A percentile compares a stretch with the other conserved stretches of the same genome.
Conservation (phyloP, 1,284 basidiomycete species). For the Boletus hoseneyae region DNA sequence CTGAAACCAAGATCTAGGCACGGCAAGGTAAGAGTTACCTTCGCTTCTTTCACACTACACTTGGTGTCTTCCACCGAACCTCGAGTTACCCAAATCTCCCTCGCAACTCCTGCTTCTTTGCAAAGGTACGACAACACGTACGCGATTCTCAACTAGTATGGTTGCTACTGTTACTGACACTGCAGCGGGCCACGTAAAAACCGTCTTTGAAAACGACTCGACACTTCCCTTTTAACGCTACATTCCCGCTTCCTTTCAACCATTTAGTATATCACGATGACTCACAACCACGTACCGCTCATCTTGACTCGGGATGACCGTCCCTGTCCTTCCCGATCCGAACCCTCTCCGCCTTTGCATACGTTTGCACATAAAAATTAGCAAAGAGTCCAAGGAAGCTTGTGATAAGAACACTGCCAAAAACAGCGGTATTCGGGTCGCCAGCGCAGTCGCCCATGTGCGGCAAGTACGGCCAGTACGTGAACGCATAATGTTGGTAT, state of each 20-base stretch:
- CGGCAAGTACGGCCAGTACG: constrained; percentile 65
- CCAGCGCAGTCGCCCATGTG: constrained; percentile 82
- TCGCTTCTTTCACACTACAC: background rate
- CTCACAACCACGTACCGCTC: constrained; percentile 3
- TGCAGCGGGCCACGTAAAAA: background rate
- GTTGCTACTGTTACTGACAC: too few species aligned
- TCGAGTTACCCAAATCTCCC: background rate
- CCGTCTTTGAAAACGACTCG: background rate
- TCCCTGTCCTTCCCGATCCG: constrained; percentile 2
- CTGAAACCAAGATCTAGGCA: too few species aligned
- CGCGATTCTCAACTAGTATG: background rate
- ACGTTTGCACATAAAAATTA: constrained; percentile 82
- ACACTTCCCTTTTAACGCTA: background rate
- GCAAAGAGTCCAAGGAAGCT: constrained; percentile 90
- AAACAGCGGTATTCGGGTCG: constrained; percentile 78
- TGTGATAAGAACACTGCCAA: constrained; percentile 81
- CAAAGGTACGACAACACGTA: background rate
- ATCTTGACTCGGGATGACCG: background rate
- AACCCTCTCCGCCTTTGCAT: constrained; percentile 45
- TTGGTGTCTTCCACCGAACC: background rate
- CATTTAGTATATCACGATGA: background rate
- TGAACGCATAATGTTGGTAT: constrained; percentile 76
- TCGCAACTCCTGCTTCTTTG: background rate
- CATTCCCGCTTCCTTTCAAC: background rate
- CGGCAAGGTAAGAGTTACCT: too few species aligned